Evolutionary conservation across 2,329 filamentous ascomycete species (phyloP).

Genomic region (Colletotrichum sp.): DNA sequence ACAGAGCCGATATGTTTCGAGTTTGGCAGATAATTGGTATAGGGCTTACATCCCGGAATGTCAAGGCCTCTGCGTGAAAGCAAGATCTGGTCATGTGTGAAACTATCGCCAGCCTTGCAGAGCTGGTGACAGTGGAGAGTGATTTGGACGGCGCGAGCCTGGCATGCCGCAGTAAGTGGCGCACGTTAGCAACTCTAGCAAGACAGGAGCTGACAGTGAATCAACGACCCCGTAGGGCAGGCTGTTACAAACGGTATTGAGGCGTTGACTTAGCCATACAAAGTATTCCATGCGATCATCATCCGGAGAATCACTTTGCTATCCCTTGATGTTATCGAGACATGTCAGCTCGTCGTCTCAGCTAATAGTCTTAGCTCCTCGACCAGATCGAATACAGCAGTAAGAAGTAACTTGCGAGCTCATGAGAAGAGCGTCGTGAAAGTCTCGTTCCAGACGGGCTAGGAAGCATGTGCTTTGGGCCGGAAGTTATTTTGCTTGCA

Average conservation of each 20-base stretch:
- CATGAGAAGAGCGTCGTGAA: background rate
- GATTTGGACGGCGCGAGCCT: rapidly evolving
- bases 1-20: background rate
- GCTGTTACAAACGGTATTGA: background rate
- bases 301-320: rapidly evolving
- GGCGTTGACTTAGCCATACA: rapidly evolving
- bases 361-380: background rate
- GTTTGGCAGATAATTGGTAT: background rate
- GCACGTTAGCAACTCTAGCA: background rate
- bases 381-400: background rate
- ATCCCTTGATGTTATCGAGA: background rate
- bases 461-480: background rate
- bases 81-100: background rate
- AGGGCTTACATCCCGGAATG: background rate
- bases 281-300: background rate
- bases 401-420: background rate
- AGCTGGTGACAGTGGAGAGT: rapidly evolving
- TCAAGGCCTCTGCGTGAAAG: background rate
- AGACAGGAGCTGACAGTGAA: background rate
- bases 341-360: background rate
- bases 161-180: background rate
- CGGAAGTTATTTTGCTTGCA: background rate
- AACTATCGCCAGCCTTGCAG: background rate
- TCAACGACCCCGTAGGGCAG: rapidly evolving
- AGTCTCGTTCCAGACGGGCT: rapidly evolving